These are phyloP conservation scores for Neurospora africana DNA, from an alignment of 495 filamentous ascomycete genomes.

Conservation along the genomic window DNA sequence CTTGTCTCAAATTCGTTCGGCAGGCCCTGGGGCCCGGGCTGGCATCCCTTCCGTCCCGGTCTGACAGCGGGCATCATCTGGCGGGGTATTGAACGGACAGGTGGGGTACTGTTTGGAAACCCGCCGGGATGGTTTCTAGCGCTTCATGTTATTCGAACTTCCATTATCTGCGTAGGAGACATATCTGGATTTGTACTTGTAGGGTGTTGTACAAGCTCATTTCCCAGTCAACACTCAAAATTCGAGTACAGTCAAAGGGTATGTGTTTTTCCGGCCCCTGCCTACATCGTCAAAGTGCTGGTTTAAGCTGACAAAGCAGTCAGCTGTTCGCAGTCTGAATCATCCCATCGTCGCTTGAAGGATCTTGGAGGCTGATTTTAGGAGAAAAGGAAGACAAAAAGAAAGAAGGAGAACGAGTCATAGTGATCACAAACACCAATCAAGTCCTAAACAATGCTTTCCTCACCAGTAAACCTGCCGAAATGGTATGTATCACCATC, in stretches of 20 bases:
- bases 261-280: not conserved
- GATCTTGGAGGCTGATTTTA: not conserved
- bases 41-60: not conserved
- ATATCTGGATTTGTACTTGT: not conserved
- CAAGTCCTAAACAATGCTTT: slow-evolving; percentile 30
- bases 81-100: not conserved
- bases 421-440: not conserved
- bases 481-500: slow-evolving; percentile 54
- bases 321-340: not conserved
- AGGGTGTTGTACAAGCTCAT: not conserved
- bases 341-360: not conserved
- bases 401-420: not conserved
- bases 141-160: not conserved
- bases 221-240: not conserved
- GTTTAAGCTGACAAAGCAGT: not conserved
- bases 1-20: not conserved
- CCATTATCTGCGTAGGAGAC: not conserved
- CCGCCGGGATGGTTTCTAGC: not conserved
- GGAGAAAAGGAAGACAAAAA: not conserved
- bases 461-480: slow-evolving; percentile 61
- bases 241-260: not conserved
- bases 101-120: not conserved
- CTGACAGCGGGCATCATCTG: not conserved
- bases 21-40: too few species aligned
- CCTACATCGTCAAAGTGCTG: not conserved